phyloP scores from a whole-genome alignment of 2,329 filamentous ascomycete genomes.

The Fusarium buxicola region DNA sequence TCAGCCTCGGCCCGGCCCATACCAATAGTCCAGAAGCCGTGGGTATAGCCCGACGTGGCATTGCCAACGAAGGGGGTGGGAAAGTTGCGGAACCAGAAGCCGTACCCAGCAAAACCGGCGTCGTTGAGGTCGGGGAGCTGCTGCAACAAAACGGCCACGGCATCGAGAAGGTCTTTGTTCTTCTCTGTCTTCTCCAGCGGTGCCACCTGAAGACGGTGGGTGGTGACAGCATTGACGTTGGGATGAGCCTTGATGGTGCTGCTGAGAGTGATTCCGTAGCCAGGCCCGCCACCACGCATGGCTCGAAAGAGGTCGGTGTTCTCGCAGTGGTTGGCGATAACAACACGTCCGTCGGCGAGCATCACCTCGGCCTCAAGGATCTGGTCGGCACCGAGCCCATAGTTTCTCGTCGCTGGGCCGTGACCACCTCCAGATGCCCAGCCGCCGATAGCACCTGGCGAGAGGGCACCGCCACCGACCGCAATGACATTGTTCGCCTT shows the following conservation, averaged over 20 bases:
- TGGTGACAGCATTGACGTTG: slow-evolving; percentile 20
- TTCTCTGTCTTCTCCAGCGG: slow-evolving; percentile 25
- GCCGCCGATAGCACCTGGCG: slow-evolving; percentile 30
- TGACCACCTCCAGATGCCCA: slow-evolving; percentile 32
- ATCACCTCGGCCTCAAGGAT: slow-evolving; percentile 32
- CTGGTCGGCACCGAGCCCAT: slow-evolving; percentile 29
- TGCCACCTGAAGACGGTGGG: slow-evolving; percentile 13
- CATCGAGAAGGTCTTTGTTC: slow-evolving; percentile 17
- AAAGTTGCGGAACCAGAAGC: slow-evolving; percentile 33
- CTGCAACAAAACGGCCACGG: slow-evolving; percentile 8
- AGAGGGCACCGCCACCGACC: slow-evolving; percentile 28
- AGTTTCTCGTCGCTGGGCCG: slow-evolving; percentile 31
- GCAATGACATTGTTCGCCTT: slow-evolving; percentile 26
- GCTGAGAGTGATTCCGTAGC: slow-evolving; percentile 24
- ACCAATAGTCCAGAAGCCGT: slow-evolving; percentile 23
- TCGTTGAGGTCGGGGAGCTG: slow-evolving; percentile 30
- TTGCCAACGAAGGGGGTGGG: slow-evolving; percentile 17
- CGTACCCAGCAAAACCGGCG: slow-evolving; percentile 31
- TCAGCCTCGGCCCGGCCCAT: slow-evolving; percentile 18
- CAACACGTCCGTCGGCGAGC: slow-evolving; percentile 17
- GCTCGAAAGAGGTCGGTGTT: slow-evolving; percentile 30
- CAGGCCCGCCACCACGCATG: slow-evolving; percentile 28
- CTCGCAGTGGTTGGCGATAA: slow-evolving; percentile 25
- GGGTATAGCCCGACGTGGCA: slow-evolving; percentile 26
- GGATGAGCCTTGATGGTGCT: slow-evolving; percentile 31